Percentiles rank a stretch among this genome's conserved stretches.
phyloP scores from a whole-genome alignment of 2,329 filamentous ascomycete species.

The Aspergillus sp. region DNA sequence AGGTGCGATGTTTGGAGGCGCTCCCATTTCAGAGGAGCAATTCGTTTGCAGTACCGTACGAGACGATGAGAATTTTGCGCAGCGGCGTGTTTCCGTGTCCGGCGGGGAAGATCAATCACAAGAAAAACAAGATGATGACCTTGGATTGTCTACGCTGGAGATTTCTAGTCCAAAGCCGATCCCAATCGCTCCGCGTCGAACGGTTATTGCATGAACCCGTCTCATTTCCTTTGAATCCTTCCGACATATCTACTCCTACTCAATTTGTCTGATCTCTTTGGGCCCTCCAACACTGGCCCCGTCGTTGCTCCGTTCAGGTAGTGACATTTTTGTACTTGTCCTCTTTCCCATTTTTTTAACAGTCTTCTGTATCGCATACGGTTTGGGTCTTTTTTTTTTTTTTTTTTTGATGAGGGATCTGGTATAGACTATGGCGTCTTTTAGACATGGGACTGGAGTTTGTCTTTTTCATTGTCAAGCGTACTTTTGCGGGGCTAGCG shows the following conservation, averaged over 20 bases:
- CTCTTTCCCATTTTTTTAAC: background rate
- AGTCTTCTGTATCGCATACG: background rate
- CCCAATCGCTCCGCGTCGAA: slow-evolving; percentile 29
- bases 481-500: slow-evolving; percentile 9
- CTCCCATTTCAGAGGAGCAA: slow-evolving; percentile 36
- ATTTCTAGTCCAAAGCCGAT: slow-evolving; percentile 32
- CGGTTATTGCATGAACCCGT: slow-evolving; percentile 28
- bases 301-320: background rate
- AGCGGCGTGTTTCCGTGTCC: slow-evolving; percentile 20
- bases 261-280: background rate
- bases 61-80: slow-evolving; percentile 18
- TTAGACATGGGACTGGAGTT: slow-evolving; percentile 16
- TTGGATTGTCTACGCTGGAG: slow-evolving; percentile 28
- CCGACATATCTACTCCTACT: background rate
- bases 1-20: slow-evolving; percentile 40
- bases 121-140: slow-evolving; percentile 22
- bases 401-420: slow-evolving; percentile 8
- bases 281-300: background rate
- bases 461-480: slow-evolving; percentile 1
- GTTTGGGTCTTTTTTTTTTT: slow-evolving; percentile 3
- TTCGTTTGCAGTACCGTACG: slow-evolving; percentile 35
- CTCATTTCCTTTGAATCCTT: background rate
- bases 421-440: slow-evolving; percentile 18
- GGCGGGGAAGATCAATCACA: slow-evolving; percentile 13
- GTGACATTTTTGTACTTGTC: background rate